Evolutionary conservation across 2,329 filamentous ascomycete species (phyloP), one percentile per base, ranked within the genome.

Genomic region (Cadophora malorum): DNA sequence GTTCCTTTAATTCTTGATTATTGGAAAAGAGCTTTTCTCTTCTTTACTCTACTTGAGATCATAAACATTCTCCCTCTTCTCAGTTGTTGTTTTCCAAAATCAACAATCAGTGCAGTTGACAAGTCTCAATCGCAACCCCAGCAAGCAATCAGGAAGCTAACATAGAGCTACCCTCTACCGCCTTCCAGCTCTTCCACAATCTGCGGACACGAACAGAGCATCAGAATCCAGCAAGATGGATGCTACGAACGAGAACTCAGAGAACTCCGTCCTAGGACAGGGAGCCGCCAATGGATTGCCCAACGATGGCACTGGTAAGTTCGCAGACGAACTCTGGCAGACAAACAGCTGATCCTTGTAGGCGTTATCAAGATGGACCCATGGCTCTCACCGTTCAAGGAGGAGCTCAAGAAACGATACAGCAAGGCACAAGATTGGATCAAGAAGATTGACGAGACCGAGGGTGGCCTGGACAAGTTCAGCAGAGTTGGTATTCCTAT

Each of bases 401-500:
- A 91, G 65, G 83, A 90, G 38, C 84, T 99, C 71, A 90, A 88
- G 79, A 86, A 88, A 69, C 89, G 96, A 77, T 97, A 90, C 80
- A 81, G 86, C 67, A 93, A 92, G 78, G 89, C 94, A 12, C 90
- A 96, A 75, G 83, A 91, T 67, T 98, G 95, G 96, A 92, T 97
- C 76, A 88, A 91, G 78, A 90, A 83, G 33, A 92, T 99, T 77
- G 83, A 97, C 71, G 86, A 93, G 45, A 88, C 86, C 0, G 96
- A 99, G 80, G 96, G 96, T 61, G 93, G 96, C 19, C 79, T 99
- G 53, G 93, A 97, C 69, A 93, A 95, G 79, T 99, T 98, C 82
- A 95, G 92, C 75, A 91, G 86, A 81, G 93, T 92, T 79, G 69
- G 84, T 78, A 25, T 23, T 65, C 50, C 59, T 65, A 41, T 16